Evolutionary conservation across 805 yeast genomes (phyloP), one percentile per base, ranked within the genome.

Genomic region (Ogataea zsoltii): DNA sequence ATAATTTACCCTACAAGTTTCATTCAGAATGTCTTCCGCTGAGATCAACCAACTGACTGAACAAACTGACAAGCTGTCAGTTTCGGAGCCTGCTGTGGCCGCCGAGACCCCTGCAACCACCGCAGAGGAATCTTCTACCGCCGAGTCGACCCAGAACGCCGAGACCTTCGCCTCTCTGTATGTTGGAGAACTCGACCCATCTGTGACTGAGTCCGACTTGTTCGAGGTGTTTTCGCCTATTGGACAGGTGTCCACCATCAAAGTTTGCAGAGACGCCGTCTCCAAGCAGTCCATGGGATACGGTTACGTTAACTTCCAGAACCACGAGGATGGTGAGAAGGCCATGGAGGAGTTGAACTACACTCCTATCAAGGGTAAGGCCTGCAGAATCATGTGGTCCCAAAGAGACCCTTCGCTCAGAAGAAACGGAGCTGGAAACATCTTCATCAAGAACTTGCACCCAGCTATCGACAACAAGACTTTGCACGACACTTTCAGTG

Each of bases 331-430:
- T 66, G 98, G 96, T 66, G 90, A 85, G 75, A 83, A 79, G 66
- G 99, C 99, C 53, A 77, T 94, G 69, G 96, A 90, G 68, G 94
- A 89, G 73, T 82, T 94, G 73, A 94, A 92, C 88, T 94, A 94
- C 79, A 74, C 90, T 49, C 82, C 82, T 63, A 83, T 94, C 75
- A 91, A 91, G 72, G 97, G 97, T 66, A 88, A 85, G 66, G 90
- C 97, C 63, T 90, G 97, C 76, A 89, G 99, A 74, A 92, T 94
- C 77, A 94, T 94, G 98, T 90, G 98, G 97, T 90, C 97, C 58
- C 98, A 94, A 79, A 89, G 98, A 76, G 98, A 94, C 70, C 98
- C 99, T 56, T 80, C 96, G 52, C 71, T 83, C 63, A 88, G 99
- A 80, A 88, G 85, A 79, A 84, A 84, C 66, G 97, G 97, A 70